Evolutionary conservation across 352 stramenopile species (phyloP).

Genomic region (Aphanomyces invadans): DNA sequence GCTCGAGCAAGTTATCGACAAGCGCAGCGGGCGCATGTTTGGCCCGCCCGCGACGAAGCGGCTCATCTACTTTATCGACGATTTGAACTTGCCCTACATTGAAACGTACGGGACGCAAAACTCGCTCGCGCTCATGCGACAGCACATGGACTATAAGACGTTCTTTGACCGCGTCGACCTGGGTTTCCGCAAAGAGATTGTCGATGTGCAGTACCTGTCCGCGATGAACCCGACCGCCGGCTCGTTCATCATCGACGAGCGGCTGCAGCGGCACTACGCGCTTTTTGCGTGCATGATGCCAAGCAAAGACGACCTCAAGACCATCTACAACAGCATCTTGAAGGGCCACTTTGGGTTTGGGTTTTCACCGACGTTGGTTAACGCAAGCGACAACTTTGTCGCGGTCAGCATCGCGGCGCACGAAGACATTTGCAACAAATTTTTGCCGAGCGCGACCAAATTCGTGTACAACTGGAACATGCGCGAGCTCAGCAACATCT

Average conservation of each 20-base stretch:
- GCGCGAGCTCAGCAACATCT: slow-evolving; percentile 95
- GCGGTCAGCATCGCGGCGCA: slow-evolving; percentile 88
- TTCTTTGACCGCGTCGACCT: slow-evolving; percentile 94
- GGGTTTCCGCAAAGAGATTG: slow-evolving; percentile 95
- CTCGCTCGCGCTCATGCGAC: slow-evolving; percentile 88
- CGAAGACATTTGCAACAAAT: slow-evolving; percentile 87
- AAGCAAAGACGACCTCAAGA: slow-evolving; percentile 89
- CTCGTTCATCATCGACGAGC: slow-evolving; percentile 96
- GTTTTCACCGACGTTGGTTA: slow-evolving; percentile 51
- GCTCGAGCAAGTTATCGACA: slow-evolving; percentile 95
- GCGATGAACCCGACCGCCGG: slow-evolving; percentile 96
- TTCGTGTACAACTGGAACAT: slow-evolving; percentile 99
- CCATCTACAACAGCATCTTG: slow-evolving; percentile 95
- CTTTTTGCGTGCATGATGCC: slow-evolving; percentile 95
- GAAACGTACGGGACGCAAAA: slow-evolving; percentile 97
- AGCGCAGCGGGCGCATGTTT: slow-evolving; percentile 92
- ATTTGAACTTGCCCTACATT: slow-evolving; percentile 95
- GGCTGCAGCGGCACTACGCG: slow-evolving; percentile 92
- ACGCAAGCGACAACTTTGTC: slow-evolving; percentile 81
- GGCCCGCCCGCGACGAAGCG: slow-evolving; percentile 93
- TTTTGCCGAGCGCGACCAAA: slow-evolving; percentile 94
- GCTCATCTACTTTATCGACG: slow-evolving; percentile 96
- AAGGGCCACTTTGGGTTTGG: slow-evolving; percentile 88
- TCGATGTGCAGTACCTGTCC: slow-evolving; percentile 94
- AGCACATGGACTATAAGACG: slow-evolving; percentile 95